Evolutionary conservation across 352 stramenopile species (phyloP).

Genomic region (Phytophthora podocarpi): DNA sequence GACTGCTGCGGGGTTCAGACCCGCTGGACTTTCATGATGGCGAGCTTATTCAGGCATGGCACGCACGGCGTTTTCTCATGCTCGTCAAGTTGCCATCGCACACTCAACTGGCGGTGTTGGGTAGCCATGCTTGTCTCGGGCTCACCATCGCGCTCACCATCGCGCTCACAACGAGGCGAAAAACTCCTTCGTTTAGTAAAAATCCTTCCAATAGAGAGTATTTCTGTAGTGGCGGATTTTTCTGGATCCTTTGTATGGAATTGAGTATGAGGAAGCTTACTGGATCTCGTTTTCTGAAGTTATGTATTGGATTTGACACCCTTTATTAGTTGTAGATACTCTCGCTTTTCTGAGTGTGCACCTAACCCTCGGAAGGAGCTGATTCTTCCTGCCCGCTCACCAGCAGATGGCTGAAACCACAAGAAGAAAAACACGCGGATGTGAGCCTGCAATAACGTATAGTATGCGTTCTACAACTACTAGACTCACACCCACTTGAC

Average conservation of each 20-base stretch:
- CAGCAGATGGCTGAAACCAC: constrained; percentile 25
- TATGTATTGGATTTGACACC: too few species aligned
- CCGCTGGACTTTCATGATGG: neutral
- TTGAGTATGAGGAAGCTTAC: neutral
- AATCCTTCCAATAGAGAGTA: neutral
- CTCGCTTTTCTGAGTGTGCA: neutral
- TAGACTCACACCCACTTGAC: neutral
- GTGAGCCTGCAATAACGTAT: constrained; percentile 8
- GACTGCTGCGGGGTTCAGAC: neutral
- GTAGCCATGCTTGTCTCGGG: constrained; percentile 25
- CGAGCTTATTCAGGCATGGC: too few species aligned
- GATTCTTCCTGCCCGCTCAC: constrained; percentile 24
- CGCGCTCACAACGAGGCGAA: constrained; percentile 27
- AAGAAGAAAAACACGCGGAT: constrained; percentile 24
- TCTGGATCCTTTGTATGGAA: constrained; percentile 3
- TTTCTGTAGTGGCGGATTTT: too few species aligned
- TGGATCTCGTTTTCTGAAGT: neutral
- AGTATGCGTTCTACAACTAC: neutral
- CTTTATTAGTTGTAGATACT: neutral
- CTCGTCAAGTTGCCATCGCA: constrained; percentile 13
- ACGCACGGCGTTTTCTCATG: constrained; percentile 32
- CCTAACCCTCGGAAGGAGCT: constrained; percentile 15
- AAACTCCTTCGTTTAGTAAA: constrained; percentile 10
- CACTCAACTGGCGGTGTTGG: constrained; percentile 11
- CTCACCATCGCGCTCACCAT: constrained; percentile 1